Base-by-base conservation (phyloP, 371 early-diverging fungal species). In the Mortierella sp. region DNA sequence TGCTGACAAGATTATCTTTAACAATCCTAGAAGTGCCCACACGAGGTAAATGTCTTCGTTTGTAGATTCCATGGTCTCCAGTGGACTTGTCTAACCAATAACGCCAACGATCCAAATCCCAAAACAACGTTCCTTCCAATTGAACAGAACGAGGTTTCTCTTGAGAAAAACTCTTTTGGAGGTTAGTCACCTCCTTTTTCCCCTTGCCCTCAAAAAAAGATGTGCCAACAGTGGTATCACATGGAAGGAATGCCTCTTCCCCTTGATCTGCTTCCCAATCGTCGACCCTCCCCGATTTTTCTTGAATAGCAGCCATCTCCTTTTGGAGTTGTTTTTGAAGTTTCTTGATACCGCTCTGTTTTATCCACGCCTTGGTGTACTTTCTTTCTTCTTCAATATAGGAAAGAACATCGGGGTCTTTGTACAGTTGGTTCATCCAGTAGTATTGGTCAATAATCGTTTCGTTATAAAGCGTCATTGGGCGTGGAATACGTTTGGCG, bases 311-410 rank as follows among this genome's bases (percentile, higher is more conserved):
- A 4, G 19, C 21, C 30, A 64, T 67, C 46, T 75, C 76, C 9
- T 26, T 16, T 6, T 75, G 64, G 25, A 75, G 44, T 47, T 75
- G 76, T 25, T 60, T 60, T 26, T 75, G 67, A 2, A 77, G 55
- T 9, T 18, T 18, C 48, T 60, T 51, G 16, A 68, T 30, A 2
- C 72, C 72, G 16, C 72, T 72, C 16, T 66, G 58, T 5, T 59
- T 37, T 16, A 72, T 30, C 77, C 77, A 77, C 7, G 62, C 25
- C 1, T 59, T 44, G 28, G 84, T 74, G 64, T 83, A 87, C 2
- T 68, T 57, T 6, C 75, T 80, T 63, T 87, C 87, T 4, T 61
- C 70, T 0, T 62, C 52, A 43, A 87, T 83, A 57, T 87, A 86
- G 1, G 57, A 47, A 25, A 58, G 16, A 4, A 85, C 84, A 30